Conservation (phyloP, 495 filamentous ascomycete genomes). For the Xylaria bambusicola region DNA sequence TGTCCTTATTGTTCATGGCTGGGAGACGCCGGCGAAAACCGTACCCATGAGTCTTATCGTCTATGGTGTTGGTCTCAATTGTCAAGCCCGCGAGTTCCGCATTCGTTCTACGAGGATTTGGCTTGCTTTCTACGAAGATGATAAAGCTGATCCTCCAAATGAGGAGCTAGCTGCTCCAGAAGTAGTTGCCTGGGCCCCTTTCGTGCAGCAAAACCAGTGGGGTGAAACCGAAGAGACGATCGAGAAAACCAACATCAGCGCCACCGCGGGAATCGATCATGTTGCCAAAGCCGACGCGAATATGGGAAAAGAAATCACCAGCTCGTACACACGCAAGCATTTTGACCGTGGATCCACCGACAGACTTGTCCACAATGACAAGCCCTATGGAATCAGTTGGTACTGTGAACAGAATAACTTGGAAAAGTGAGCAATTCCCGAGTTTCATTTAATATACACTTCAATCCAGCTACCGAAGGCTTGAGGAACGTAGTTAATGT, state of each 20-base stretch:
- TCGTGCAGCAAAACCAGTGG: not conserved
- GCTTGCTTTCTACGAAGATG: not conserved
- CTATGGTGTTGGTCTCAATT: not conserved
- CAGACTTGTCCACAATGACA: not conserved
- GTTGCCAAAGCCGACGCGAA: not conserved
- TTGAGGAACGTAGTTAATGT: too few species aligned
- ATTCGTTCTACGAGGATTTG: not conserved
- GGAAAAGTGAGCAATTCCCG: not conserved
- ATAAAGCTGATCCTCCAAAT: not conserved
- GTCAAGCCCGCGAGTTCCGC: not conserved
- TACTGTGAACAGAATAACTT: slow-evolving; percentile 1
- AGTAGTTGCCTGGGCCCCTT: not conserved
- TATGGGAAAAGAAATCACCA: not conserved
- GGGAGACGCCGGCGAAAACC: not conserved
- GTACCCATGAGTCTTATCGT: not conserved
- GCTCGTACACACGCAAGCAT: not conserved
- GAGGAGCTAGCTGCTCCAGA: not conserved
- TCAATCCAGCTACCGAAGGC: too few species aligned
- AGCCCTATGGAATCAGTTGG: not conserved
- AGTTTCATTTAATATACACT: not conserved
- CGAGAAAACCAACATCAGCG: not conserved
- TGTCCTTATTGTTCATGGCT: not conserved
- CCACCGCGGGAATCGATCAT: not conserved
- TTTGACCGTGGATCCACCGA: not conserved
- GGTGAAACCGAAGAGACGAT: not conserved